A percentile compares a stretch with the other conserved stretches of the same genome.
Conservation (phyloP, 495 filamentous ascomycete species). For the Chaetomium tenue region DNA sequence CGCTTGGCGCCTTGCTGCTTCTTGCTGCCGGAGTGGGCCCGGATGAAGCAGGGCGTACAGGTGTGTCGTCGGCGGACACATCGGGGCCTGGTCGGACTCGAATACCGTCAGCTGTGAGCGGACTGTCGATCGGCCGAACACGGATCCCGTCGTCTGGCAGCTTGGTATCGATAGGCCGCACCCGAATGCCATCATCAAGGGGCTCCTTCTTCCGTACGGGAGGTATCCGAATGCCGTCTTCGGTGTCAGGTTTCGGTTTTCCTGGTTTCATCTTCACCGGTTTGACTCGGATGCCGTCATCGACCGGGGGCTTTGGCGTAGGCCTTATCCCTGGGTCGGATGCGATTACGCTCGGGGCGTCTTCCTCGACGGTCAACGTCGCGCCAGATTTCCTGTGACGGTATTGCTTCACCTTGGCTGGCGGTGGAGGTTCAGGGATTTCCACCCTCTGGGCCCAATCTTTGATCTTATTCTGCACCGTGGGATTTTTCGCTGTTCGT, state of each 20-base stretch:
- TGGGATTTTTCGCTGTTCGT: slow-evolving; percentile 48
- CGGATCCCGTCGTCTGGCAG: slow-evolving; percentile 27
- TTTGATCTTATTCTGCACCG: slow-evolving; percentile 50
- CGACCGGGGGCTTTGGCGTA: slow-evolving; percentile 29
- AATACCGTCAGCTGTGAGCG: slow-evolving; percentile 27
- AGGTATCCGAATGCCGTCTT: slow-evolving; percentile 42
- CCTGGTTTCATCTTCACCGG: slow-evolving; percentile 31
- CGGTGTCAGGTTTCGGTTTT: slow-evolving; percentile 25
- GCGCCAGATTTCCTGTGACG: slow-evolving; percentile 33
- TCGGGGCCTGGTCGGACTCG: slow-evolving; percentile 34
- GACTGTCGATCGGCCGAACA: slow-evolving; percentile 39
- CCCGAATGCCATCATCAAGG: slow-evolving; percentile 37
- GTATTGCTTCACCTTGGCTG: slow-evolving; percentile 27
- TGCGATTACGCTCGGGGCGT: slow-evolving; percentile 21
- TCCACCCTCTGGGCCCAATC: slow-evolving; percentile 53
- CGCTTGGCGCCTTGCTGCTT: slow-evolving; percentile 24
- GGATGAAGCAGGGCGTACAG: slow-evolving; percentile 35
- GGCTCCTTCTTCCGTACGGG: slow-evolving; percentile 28
- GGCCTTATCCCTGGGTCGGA: slow-evolving; percentile 17
- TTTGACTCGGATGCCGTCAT: slow-evolving; percentile 40
- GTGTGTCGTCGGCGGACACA: slow-evolving; percentile 31
- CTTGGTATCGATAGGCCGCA: slow-evolving; percentile 15
- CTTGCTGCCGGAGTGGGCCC: slow-evolving; percentile 30
- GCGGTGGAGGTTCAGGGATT: slow-evolving; percentile 32
- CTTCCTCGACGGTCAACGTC: slow-evolving; percentile 35